Base-by-base conservation (phyloP, 2,329 filamentous ascomycete species). In the Aspergillus flavus region DNA sequence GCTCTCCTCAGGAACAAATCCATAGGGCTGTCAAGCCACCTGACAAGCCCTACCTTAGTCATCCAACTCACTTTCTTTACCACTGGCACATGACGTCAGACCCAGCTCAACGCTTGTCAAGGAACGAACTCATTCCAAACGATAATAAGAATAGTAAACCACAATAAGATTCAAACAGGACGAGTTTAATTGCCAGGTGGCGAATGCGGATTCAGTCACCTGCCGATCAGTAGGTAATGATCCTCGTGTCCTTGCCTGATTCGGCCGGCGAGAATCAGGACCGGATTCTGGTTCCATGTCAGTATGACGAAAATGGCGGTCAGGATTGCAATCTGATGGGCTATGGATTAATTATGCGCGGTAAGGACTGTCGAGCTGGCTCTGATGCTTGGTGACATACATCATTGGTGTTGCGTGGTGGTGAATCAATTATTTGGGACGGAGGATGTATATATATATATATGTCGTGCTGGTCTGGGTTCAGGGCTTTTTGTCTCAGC, bases 11-110 rank as follows among this genome's bases (percentile, higher is more conserved):
- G 23, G 12, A 19, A 28, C 46, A 21, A 53, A 41, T 19, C 9
- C 12, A 7, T 57, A 62, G 59, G 52, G 61, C 23, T 63, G 7
- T 4, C 2, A 4, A 32, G 14, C 64, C 64, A 66, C 26, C 62
- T 66, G 64, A 62, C 26, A n/a, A 21, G 21, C 19, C 30, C 6
- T 57, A 14, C n/a, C 23, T 6, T 41, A 41, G 39, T 50, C 43
- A 43, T 16, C 21, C 19, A 26, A 26, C 19, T 26, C 45, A 28
- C 11, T 16, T 12, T 34, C 10, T 21, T 12, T 4, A 11, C 41
- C 4, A 16, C 45, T 14, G 45, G 11, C n/a, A 48, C 45, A 30
- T 54, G 52, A 54, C 52, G 32, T 9, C 36, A 63, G 53, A 64
- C 61, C 59, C 63, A 59, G 26, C 11, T 14, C 61, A 62, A 16